These are phyloP conservation scores for Clonostachys rosea DNA, from an alignment of 2,329 filamentous ascomycete species.

Conservation along the genomic window DNA sequence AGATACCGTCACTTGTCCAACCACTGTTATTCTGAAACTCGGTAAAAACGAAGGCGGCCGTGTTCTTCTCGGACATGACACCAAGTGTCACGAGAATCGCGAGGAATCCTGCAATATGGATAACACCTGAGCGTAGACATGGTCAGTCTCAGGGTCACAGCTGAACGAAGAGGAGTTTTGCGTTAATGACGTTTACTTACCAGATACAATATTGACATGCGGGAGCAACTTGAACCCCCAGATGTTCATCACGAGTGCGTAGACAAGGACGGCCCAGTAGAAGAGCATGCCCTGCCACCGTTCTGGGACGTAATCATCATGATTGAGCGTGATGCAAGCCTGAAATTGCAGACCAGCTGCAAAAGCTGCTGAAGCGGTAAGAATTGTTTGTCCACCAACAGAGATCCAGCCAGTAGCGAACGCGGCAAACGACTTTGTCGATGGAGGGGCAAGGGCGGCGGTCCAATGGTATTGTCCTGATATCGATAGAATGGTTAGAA, in stretches of 20 bases:
- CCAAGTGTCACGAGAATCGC: conserved; percentile 17
- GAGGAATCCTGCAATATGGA: conserved; percentile 19
- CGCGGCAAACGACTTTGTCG: conserved; percentile 3
- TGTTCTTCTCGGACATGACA: conserved; percentile 21
- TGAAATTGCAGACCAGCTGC: conserved; percentile 36
- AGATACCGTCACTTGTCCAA: conserved; percentile 20
- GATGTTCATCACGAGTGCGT: conserved; percentile 31
- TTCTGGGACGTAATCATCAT: conserved; percentile 28
- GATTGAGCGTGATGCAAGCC: conserved; percentile 33
- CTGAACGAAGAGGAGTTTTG: neutral
- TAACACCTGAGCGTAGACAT: conserved; percentile 6
- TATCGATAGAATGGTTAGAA: neutral
- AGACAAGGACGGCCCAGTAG: conserved; percentile 35
- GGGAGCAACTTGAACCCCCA: conserved; percentile 29
- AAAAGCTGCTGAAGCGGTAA: conserved; percentile 40
- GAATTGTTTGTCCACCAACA: conserved; percentile 36
- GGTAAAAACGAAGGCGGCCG: conserved; percentile 19
- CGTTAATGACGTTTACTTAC: neutral
- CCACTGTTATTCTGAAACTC: conserved; percentile 22
- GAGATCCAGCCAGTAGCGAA: conserved; percentile 34
- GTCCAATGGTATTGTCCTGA: conserved; percentile 41
- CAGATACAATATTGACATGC: conserved; percentile 22
- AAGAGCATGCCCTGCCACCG: conserved; percentile 40
- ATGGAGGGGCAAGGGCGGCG: conserved; percentile 20
- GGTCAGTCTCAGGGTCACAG: no score